phyloP scores from a whole-genome alignment of 2,329 filamentous ascomycete genomes.

The Clarireedia monteithiana region DNA sequence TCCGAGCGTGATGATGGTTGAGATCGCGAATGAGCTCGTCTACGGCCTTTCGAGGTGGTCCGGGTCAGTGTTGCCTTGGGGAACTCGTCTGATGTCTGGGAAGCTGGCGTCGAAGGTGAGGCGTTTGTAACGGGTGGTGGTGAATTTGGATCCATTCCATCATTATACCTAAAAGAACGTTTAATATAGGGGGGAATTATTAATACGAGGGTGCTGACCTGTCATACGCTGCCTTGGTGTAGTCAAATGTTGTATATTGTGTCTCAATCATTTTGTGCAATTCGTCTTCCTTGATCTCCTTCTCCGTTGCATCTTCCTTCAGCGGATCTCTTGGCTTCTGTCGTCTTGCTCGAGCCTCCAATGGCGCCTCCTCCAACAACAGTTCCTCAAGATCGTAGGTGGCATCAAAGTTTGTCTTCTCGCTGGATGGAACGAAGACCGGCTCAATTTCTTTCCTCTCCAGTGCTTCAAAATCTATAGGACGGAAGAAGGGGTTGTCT shows the following conservation, averaged over 20 bases:
- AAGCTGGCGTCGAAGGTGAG: slow-evolving; percentile 9
- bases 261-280: slow-evolving; percentile 90
- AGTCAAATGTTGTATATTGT: slow-evolving; percentile 92
- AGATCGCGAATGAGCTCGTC: slow-evolving; percentile 16
- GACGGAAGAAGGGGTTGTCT: slow-evolving; percentile 80
- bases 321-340: slow-evolving; percentile 90
- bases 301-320: slow-evolving; percentile 88
- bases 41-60: neutral
- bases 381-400: slow-evolving; percentile 96
- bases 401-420: slow-evolving; percentile 98
- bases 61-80: slow-evolving; percentile 5
- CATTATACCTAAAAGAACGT: slow-evolving; percentile 27
- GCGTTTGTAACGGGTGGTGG: slow-evolving; percentile 11
- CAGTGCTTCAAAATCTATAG: slow-evolving; percentile 75
- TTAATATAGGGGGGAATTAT: slow-evolving; percentile 11
- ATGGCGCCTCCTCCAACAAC: slow-evolving; percentile 83
- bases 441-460: slow-evolving; percentile 85
- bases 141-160: slow-evolving; percentile 25
- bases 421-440: slow-evolving; percentile 85
- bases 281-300: slow-evolving; percentile 91
- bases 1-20: slow-evolving; percentile 22
- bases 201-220: slow-evolving; percentile 43
- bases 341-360: slow-evolving; percentile 84
- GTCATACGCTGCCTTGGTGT: slow-evolving; percentile 73
- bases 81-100: slow-evolving; percentile 8